Evolutionary conservation across 1,139 yeast species (phyloP), one percentile per base, ranked within the genome.

Genomic region (Candida dubliniensis): DNA sequence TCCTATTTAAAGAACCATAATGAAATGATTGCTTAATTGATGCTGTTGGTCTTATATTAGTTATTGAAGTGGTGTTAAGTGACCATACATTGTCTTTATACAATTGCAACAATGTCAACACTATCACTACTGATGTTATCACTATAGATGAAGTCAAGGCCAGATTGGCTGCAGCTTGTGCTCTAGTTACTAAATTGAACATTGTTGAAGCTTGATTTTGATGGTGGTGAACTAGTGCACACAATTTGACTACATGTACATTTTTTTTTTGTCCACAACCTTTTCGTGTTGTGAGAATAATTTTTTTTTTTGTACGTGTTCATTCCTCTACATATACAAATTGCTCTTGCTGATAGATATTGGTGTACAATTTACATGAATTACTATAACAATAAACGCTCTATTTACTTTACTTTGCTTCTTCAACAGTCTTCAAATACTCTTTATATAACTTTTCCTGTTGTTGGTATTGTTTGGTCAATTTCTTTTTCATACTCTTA

Each of bases 381-480:
- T 18, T 25, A 11, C 12, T 31, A n/a, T 12, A 9, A 11, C 12
- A 18, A n/a, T 12, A 9, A 13, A 9, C 10, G 9, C 9, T 14
- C 12, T 18, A n/a, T 12, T 6, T 31, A 13, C 10, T 14, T n/a
- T 14, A 31, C 13, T n/a, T 33, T 23, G 25, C 26, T 15, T 38
- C 34, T 15, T 34, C 31, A 31, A 31, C 33, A 35, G 27, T 33
- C 35, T 57, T 59, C 53, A 68, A 59, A 51, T 79, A 88, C 58
- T 86, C 90, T 32, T 83, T 81, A 61, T 90, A 81, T 36, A 91
- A 75, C 69, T 90, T 90, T 60, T 82, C 83, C 64, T 93, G 99
- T 45, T 77, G 84, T 46, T 84, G 88, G 64, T 79, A 81, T 59
- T 78, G 86, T 67, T 93, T 93, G 48, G 72, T 66, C 53, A 91